A percentile compares a stretch with the other conserved stretches of the same genome.
phyloP scores from a whole-genome alignment of 257 asterid species.

The Primulina huaijiensis region DNA sequence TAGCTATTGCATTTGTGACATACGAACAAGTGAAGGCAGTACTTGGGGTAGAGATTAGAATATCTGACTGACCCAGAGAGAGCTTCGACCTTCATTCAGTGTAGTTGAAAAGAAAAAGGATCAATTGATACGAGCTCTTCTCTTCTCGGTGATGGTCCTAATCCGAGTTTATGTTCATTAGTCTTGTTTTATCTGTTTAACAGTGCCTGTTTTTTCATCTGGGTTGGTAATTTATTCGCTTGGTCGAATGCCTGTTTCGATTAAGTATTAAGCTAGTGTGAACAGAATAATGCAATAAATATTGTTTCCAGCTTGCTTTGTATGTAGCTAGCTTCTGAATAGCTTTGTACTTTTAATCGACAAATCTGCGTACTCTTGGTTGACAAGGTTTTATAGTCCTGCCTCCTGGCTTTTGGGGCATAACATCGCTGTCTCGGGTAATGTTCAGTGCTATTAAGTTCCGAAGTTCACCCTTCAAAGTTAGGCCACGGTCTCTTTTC shows the following conservation, averaged over 20 bases:
- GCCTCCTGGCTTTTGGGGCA: neutral
- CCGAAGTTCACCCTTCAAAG: neutral
- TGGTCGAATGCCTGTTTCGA: neutral
- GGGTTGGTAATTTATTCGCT: neutral
- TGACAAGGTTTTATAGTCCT: neutral
- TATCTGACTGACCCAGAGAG: slow-evolving; percentile 60
- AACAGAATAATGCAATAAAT: neutral
- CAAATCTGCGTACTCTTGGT: neutral
- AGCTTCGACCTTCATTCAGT: slow-evolving; percentile 7
- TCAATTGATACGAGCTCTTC: neutral
- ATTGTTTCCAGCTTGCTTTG: neutral
- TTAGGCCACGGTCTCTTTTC: neutral
- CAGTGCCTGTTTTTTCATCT: neutral
- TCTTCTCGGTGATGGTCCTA: neutral
- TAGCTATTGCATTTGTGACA: slow-evolving; percentile 87
- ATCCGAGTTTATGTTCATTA: neutral
- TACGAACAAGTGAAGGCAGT: slow-evolving; percentile 89
- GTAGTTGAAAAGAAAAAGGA: neutral
- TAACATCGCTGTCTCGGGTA: neutral
- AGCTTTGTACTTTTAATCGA: neutral
- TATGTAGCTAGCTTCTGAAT: neutral
- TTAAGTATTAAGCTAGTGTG: neutral
- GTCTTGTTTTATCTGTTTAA: neutral
- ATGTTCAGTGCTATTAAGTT: neutral
- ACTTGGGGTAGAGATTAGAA: slow-evolving; percentile 81